Conservation (phyloP, 805 yeast species). For the Saccharomyces paradoxus region DNA sequence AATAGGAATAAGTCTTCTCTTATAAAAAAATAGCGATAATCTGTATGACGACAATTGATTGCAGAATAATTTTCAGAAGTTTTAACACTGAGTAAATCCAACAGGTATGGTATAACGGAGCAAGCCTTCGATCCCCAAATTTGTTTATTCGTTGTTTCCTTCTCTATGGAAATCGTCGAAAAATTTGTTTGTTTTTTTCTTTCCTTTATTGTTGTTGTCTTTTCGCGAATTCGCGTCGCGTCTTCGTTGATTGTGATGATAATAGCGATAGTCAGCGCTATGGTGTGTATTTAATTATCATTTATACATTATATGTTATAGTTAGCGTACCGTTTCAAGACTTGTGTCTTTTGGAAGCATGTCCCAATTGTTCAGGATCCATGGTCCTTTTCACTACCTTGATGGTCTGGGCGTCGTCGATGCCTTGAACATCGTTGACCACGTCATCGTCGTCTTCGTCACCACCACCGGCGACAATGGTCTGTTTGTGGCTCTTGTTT, state of each 20-base stretch:
- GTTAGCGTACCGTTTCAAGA: background rate
- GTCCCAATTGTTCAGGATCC: background rate
- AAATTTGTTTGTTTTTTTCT: background rate
- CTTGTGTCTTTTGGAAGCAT: conserved; percentile 1
- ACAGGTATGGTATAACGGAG: background rate
- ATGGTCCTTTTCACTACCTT: conserved; percentile 20
- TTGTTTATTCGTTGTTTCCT: background rate
- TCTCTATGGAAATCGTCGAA: background rate
- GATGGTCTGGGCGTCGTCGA: conserved; percentile 10
- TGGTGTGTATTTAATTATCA: background rate
- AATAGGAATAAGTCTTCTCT: background rate
- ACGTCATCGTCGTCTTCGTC: conserved; percentile 28
- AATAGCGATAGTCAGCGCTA: background rate
- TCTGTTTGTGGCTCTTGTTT: conserved; percentile 68
- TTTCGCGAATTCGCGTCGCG: background rate
- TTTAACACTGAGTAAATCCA: background rate
- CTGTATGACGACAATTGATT: background rate
- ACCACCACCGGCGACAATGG: conserved; percentile 48
- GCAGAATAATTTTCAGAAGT: background rate
- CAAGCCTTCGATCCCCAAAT: background rate
- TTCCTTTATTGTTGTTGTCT: background rate
- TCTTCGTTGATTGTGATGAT: background rate
- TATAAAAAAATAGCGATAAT: background rate
- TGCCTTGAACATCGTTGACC: conserved; percentile 16
- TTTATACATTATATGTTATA: background rate